A percentile compares a stretch with the other conserved stretches of the same genome.
Evolutionary conservation across 192 early-diverging fungal species (phyloP).

Genomic region (Coemansia sp.): DNA sequence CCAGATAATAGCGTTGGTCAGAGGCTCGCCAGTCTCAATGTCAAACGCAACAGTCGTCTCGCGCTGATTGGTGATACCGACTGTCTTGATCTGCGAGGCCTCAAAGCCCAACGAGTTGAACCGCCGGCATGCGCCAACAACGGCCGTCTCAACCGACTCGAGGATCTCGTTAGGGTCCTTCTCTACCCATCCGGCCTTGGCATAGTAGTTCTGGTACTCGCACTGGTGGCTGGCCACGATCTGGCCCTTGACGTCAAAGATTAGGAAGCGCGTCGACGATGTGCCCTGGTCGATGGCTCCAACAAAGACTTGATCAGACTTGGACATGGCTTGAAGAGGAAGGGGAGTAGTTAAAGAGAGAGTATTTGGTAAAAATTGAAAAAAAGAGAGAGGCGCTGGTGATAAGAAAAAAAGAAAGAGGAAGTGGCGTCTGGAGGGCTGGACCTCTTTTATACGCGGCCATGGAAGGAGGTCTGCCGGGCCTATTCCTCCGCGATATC

Average conservation of each 20-base stretch:
- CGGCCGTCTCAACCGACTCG: conserved; percentile 67
- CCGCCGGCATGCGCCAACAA: conserved; percentile 66
- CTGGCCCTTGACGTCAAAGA: conserved; percentile 78
- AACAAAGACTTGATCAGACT: conserved; percentile 57
- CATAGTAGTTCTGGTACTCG: conserved; percentile 81
- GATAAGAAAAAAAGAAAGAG: not conserved
- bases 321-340: conserved; percentile 43
- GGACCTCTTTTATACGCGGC: not conserved
- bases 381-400: not conserved
- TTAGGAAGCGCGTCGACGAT: conserved; percentile 85
- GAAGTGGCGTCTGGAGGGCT: not conserved
- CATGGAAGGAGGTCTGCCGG: not conserved
- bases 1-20: conserved; percentile 93
- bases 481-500: not conserved
- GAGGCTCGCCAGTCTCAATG: conserved; percentile 70
- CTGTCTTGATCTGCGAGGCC: conserved; percentile 60
- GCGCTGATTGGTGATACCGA: conserved; percentile 95
- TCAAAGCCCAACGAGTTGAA: conserved; percentile 65
- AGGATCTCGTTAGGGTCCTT: conserved; percentile 83
- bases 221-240: conserved; percentile 75
- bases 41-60: conserved; percentile 95
- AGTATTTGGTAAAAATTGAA: not conserved
- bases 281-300: conserved; percentile 96
- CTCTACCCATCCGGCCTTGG: conserved; percentile 85
- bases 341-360: not conserved